A percentile compares a stretch with the other conserved stretches of the same genome.
Conservation (phyloP, 1,284 basidiomycete species). For the Trichosporon asahii region DNA sequence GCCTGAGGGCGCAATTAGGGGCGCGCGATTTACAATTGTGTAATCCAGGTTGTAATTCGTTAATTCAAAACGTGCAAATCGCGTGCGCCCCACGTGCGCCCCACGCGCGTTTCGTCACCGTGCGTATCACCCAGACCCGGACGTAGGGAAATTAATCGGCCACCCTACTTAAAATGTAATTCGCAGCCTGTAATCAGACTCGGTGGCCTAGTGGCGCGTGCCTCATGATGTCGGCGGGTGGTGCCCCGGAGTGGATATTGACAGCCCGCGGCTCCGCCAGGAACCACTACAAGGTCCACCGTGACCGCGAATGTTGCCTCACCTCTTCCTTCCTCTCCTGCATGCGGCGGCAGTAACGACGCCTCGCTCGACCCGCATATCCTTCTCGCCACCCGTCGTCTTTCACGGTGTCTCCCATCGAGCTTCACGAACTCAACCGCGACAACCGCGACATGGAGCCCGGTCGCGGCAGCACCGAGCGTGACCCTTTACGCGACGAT, state of each 20-base stretch:
- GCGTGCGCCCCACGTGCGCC: not conserved
- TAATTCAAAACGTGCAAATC: not conserved
- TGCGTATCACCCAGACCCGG: not conserved
- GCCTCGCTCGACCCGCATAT: not conserved
- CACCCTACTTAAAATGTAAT: not conserved
- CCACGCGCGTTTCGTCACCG: too few relatives aligned
- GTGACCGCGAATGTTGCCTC: not conserved
- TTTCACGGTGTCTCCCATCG: slow-evolving; percentile 16
- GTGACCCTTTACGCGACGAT: slow-evolving; percentile 9
- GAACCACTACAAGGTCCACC: not conserved
- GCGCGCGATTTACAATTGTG: too few relatives aligned
- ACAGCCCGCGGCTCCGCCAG: not conserved
- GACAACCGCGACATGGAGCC: slow-evolving; percentile 2
- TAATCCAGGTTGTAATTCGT: too few relatives aligned
- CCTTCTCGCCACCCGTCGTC: not conserved
- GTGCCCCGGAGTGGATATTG: not conserved
- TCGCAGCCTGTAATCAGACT: too few relatives aligned
- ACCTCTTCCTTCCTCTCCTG: not conserved
- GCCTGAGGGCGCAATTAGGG: too few relatives aligned
- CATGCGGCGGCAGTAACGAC: not conserved
- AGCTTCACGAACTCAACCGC: slow-evolving; percentile 12
- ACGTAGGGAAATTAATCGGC: not conserved
- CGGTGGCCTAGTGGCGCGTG: not conserved
- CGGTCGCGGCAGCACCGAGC: slow-evolving; percentile 6
- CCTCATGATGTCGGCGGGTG: not conserved